phyloP scores from a whole-genome alignment of 805 yeast genomes.

The Starmerella geochares region DNA sequence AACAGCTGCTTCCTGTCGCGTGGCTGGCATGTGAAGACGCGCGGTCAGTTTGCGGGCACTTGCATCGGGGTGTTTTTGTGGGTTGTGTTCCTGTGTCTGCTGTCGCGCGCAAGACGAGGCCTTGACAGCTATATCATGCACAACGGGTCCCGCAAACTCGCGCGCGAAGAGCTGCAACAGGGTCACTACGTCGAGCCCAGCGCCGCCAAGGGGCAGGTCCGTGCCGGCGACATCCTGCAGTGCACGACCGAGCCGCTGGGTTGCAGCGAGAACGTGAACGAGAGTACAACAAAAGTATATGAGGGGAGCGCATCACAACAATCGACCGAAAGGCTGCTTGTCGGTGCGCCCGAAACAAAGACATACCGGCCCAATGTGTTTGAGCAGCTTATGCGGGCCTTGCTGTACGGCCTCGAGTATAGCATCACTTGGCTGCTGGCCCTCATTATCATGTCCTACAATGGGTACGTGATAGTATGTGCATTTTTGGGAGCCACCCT shows the following conservation, averaged over 20 bases:
- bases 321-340: neutral
- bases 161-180: neutral
- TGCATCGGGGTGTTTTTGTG: slow-evolving; percentile 58
- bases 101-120: slow-evolving; percentile 47
- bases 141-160: slow-evolving; percentile 4
- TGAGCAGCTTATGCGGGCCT: slow-evolving; percentile 45
- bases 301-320: neutral
- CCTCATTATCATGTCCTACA: slow-evolving; percentile 67
- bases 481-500: slow-evolving; percentile 53
- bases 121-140: slow-evolving; percentile 27
- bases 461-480: slow-evolving; percentile 55
- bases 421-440: slow-evolving; percentile 55
- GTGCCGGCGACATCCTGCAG: neutral
- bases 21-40: slow-evolving; percentile 52
- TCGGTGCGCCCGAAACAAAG: neutral
- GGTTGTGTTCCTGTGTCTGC: slow-evolving; percentile 48
- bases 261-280: neutral
- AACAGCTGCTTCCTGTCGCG: slow-evolving; percentile 54
- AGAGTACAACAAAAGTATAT: neutral
- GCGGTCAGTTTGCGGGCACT: slow-evolving; percentile 61
- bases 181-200: neutral
- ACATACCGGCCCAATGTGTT: slow-evolving; percentile 34
- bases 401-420: slow-evolving; percentile 49
- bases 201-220: neutral
- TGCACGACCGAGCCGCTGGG: neutral